These are phyloP conservation scores for Globomyces pollinis-pini DNA, from an alignment of 192 early-diverging fungal species.

Conservation along the genomic window DNA sequence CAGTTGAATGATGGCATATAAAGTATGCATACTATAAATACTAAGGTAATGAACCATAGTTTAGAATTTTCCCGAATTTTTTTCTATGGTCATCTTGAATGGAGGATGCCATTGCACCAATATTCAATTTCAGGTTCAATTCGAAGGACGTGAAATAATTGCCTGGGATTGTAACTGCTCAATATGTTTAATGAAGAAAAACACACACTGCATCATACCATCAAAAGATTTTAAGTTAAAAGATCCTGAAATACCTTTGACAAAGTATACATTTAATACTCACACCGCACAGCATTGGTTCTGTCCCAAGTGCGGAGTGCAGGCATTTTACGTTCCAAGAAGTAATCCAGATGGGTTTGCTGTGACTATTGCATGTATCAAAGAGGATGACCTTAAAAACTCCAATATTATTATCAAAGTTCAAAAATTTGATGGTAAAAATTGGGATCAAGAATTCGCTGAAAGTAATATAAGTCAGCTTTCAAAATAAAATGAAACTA, in stretches of 20 bases:
- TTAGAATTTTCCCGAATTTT: background rate
- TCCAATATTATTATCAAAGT: conserved; percentile 4
- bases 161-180: conserved; percentile 12
- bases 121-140: conserved; percentile 6
- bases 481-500: too few species aligned
- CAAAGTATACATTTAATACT: conserved; percentile 44
- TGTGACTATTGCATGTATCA: conserved; percentile 35
- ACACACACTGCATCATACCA: background rate
- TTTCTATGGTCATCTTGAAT: background rate
- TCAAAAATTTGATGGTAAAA: conserved; percentile 27
- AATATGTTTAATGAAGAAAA: conserved; percentile 11
- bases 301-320: conserved; percentile 39
- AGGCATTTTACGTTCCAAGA: conserved; percentile 38
- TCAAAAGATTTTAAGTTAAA: background rate
- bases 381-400: conserved; percentile 17
- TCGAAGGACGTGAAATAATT: background rate
- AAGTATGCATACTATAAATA: too few species aligned
- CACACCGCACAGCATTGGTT: conserved; percentile 41
- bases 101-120: conserved; percentile 11
- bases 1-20: too few species aligned
- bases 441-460: conserved; percentile 31
- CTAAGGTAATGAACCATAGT: too few species aligned
- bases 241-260: background rate
- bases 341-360: conserved; percentile 42
- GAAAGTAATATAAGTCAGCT: background rate